Evolutionary conservation across 2,329 filamentous ascomycete species (phyloP).

Genomic region (Didymella pinodella): DNA sequence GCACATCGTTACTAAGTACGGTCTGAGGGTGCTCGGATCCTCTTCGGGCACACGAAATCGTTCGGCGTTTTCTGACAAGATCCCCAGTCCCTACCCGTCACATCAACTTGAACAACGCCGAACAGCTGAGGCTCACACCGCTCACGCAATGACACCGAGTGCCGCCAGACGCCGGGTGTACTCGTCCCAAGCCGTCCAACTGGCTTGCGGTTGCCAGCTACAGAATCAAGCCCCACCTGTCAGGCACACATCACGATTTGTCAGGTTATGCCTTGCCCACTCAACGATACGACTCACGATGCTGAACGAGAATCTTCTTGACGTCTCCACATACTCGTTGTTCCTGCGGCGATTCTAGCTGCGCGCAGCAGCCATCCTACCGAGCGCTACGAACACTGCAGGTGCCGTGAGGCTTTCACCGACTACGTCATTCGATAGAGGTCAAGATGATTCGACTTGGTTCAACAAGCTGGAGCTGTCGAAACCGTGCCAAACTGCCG

Average conservation of each 20-base stretch:
- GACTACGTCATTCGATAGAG: slow-evolving; percentile 29
- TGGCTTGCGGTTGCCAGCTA: slow-evolving; percentile 2
- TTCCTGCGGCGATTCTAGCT: slow-evolving; percentile 13
- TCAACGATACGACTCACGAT: slow-evolving; percentile 13
- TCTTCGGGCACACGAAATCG: slow-evolving; percentile 14
- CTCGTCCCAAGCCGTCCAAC: not conserved
- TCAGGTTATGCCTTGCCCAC: slow-evolving; percentile 1
- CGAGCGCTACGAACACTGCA: slow-evolving; percentile 11
- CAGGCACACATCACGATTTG: slow-evolving; percentile 1
- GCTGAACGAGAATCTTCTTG: slow-evolving; percentile 3
- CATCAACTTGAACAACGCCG: slow-evolving; percentile 1
- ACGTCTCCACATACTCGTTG: slow-evolving; percentile 18
- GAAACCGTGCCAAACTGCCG: not conserved
- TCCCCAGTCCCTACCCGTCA: slow-evolving; percentile 4
- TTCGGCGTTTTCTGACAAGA: slow-evolving; percentile 21
- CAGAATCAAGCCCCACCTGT: not conserved
- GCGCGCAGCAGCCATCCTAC: slow-evolving; percentile 8
- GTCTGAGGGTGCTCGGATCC: slow-evolving; percentile 4
- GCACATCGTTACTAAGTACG: slow-evolving; percentile 10
- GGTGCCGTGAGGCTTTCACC: slow-evolving; percentile 30
- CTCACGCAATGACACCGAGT: slow-evolving; percentile 4
- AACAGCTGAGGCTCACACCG: slow-evolving; percentile 21
- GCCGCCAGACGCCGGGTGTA: not conserved
- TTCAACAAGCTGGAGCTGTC: not conserved
- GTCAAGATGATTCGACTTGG: slow-evolving; percentile 17